Evolutionary conservation across 257 asterid genomes (phyloP), one percentile per base, ranked within the genome.

Genomic region (Craterostigma plantagineum): DNA sequence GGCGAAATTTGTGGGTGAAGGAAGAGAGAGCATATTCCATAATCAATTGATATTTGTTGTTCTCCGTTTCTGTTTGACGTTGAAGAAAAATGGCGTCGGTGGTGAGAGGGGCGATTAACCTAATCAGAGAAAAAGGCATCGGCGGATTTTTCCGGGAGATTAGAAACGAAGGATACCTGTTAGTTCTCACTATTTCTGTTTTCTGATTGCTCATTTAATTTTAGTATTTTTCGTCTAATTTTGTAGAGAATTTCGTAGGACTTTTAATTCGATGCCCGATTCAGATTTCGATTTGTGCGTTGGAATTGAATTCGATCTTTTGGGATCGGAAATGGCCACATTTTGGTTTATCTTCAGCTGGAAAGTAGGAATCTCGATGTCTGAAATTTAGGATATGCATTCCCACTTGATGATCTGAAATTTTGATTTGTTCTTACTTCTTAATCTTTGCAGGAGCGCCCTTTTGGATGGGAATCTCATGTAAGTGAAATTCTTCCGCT

Each of bases 391-490:
- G 34, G 14, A 15, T 0, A 40, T 60, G 46, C 30, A 23, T 23
- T 38, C 17, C n/a, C 45, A 61, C 35, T 12, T 11, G 36, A 12
- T 33, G 27, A 55, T 33, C 34, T 15, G 8, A 38, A 41, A 38
- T 4, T 41, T 42, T 33, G 4, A 36, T 6, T 7, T 33, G 9
- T 33, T 33, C 9, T 34, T 34, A 23, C 7, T 8, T 43, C 8
- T 23, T 54, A 39, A 46, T 9, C 11, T n/a, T 38, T 50, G 46
- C 82, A 87, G 95, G 78, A 64, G 51, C 38, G 76, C 77, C 34
- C 77, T 87, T 63, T 48, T 59, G 53, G 98, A 87, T 60, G 98
- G 95, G 30, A 87, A 87, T 68, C 95, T 87, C 35, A 55, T 79
- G 98, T 87, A 70, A 79, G 95, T 74, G 37, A 36, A 36, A 44